Conservation (phyloP, 345 rosid genomes). For the Eucalyptus cladocalyx region DNA sequence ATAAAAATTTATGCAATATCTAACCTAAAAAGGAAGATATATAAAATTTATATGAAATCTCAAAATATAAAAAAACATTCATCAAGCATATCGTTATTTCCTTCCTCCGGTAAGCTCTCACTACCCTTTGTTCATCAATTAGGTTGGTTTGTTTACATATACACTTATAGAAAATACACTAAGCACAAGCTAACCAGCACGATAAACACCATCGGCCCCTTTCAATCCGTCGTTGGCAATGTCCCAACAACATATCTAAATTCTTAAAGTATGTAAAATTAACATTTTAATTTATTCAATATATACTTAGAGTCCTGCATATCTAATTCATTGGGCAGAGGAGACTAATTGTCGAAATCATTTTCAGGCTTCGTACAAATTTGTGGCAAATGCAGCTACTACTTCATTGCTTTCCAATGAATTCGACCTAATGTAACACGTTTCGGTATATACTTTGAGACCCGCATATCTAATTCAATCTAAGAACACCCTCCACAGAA, state of each 20-base stretch:
- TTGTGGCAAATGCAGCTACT: too few species aligned
- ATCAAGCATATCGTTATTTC: background rate
- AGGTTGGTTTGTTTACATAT: background rate
- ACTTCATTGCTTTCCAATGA: too few species aligned
- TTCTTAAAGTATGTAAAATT: background rate
- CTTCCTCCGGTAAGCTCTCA: background rate
- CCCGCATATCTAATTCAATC: too few species aligned
- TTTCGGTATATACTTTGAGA: too few species aligned
- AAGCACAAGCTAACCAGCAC: background rate
- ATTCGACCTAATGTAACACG: too few species aligned
- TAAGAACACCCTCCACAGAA: too few species aligned
- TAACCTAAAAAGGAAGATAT: background rate
- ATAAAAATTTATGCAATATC: background rate
- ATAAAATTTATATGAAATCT: background rate
- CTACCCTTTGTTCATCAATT: background rate
- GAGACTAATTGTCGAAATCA: too few species aligned
- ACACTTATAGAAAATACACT: background rate
- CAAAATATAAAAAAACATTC: background rate
- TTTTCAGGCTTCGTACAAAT: too few species aligned
- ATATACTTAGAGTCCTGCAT: background rate
- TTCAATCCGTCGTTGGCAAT: background rate
- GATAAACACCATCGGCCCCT: background rate
- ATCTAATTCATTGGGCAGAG: too few species aligned
- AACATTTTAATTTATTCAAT: background rate
- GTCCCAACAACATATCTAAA: background rate